These are phyloP conservation scores for Phoenix dactylifera DNA, from an alignment of 176 grass and related monocot species.

Conservation along the genomic window DNA sequence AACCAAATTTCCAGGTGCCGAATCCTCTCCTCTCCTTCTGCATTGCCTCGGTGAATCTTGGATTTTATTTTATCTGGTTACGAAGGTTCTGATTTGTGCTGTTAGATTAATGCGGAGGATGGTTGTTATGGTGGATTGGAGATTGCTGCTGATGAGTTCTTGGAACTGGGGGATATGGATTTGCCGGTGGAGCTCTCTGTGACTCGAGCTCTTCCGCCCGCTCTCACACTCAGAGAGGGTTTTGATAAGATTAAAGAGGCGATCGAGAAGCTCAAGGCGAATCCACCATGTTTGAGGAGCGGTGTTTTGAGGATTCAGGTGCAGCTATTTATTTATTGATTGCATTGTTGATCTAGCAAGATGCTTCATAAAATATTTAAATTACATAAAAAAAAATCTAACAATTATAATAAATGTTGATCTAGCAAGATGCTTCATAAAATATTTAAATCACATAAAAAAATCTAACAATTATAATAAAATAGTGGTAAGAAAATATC, in stretches of 20 bases:
- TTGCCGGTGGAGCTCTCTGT: conserved; percentile 26
- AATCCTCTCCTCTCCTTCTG: neutral
- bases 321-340: neutral
- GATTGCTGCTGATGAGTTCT: conserved; percentile 23
- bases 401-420: too few relatives aligned
- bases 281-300: conserved; percentile 9
- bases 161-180: conserved; percentile 9
- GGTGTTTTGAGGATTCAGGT: conserved; percentile 36
- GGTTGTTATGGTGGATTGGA: conserved; percentile 9
- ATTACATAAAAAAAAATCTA: too few relatives aligned
- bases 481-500: too few relatives aligned
- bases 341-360: neutral
- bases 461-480: too few relatives aligned
- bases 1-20: neutral
- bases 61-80: neutral
- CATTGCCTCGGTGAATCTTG: neutral
- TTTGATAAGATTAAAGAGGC: conserved; percentile 34
- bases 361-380: too few relatives aligned
- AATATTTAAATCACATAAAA: too few relatives aligned
- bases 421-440: too few relatives aligned
- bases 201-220: conserved; percentile 18
- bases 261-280: conserved; percentile 17
- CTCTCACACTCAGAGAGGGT: conserved; percentile 25
- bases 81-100: neutral
- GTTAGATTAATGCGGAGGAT: conserved; percentile 14